phyloP scores from a whole-genome alignment of 495 filamentous ascomycete genomes.

The Xylaria bambusicola region DNA sequence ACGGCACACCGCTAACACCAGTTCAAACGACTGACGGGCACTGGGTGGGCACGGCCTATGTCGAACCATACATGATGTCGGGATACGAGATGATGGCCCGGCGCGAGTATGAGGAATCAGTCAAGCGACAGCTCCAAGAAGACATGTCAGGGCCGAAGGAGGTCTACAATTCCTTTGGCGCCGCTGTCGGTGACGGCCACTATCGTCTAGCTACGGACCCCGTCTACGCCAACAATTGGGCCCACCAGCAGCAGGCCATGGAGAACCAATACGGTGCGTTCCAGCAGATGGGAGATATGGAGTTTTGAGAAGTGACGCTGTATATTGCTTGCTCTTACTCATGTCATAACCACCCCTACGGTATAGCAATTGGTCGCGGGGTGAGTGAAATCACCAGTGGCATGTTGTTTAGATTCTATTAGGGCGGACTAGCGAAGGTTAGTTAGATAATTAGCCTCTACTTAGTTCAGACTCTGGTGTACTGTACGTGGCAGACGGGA shows the following conservation, averaged over 20 bases:
- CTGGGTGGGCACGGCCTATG: slow-evolving; percentile 45
- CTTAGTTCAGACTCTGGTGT: too few relatives aligned
- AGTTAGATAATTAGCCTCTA: too few relatives aligned
- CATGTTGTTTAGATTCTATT: too few relatives aligned
- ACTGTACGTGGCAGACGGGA: too few relatives aligned
- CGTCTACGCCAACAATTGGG: slow-evolving; percentile 58
- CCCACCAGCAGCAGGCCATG: slow-evolving; percentile 52
- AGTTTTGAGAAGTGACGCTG: too few relatives aligned
- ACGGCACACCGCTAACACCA: slow-evolving; percentile 53
- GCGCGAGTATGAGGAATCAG: slow-evolving; percentile 51
- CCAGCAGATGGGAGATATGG: slow-evolving; percentile 45
- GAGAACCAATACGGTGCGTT: slow-evolving; percentile 61
- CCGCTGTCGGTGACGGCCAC: slow-evolving; percentile 39
- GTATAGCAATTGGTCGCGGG: too few relatives aligned
- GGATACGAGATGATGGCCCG: slow-evolving; percentile 63
- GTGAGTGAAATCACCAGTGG: too few relatives aligned
- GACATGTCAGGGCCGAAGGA: slow-evolving; percentile 41
- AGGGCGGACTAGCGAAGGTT: too few relatives aligned
- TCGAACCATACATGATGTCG: slow-evolving; percentile 71
- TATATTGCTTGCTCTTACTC: too few relatives aligned
- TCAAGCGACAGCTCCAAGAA: slow-evolving; percentile 36
- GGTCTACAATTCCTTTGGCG: slow-evolving; percentile 39
- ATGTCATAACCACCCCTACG: too few relatives aligned
- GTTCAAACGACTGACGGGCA: slow-evolving; percentile 52
- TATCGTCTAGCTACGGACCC: slow-evolving; percentile 64